These are phyloP conservation scores for Gossypium rotundifolium DNA, from an alignment of 345 rosid genomes.

Conservation along the genomic window DNA sequence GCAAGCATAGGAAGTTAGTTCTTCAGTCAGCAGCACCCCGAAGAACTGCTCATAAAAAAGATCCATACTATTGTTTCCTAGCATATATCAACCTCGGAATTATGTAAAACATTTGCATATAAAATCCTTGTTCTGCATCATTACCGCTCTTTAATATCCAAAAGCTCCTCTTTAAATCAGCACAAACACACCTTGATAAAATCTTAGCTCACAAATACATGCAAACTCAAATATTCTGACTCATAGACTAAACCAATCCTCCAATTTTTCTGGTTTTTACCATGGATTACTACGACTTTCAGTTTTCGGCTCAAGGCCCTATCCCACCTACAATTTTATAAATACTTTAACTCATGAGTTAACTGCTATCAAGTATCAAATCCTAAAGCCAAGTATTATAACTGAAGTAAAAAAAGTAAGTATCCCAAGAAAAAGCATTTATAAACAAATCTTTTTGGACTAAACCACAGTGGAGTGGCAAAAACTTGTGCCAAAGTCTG, in stretches of 20 bases:
- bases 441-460: background rate
- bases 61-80: background rate
- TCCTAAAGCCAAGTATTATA: background rate
- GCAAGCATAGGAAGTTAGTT: background rate
- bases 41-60: background rate
- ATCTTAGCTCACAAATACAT: background rate
- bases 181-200: background rate
- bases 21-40: background rate
- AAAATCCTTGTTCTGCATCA: background rate
- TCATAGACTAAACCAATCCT: slow-evolving; percentile 1
- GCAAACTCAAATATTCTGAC: background rate
- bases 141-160: background rate
- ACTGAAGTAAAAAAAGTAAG: background rate
- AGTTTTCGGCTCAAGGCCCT: background rate
- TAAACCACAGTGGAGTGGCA: too few relatives aligned
- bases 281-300: background rate
- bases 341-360: background rate
- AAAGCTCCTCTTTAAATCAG: background rate
- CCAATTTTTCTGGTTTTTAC: background rate
- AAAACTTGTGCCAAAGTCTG: too few relatives aligned
- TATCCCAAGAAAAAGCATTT: background rate
- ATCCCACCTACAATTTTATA: background rate
- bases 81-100: background rate
- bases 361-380: background rate
- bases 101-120: background rate